Evolutionary conservation across 306 rosid species (phyloP), one percentile per base, ranked within the genome.

Genomic region (Geum urbanum): DNA sequence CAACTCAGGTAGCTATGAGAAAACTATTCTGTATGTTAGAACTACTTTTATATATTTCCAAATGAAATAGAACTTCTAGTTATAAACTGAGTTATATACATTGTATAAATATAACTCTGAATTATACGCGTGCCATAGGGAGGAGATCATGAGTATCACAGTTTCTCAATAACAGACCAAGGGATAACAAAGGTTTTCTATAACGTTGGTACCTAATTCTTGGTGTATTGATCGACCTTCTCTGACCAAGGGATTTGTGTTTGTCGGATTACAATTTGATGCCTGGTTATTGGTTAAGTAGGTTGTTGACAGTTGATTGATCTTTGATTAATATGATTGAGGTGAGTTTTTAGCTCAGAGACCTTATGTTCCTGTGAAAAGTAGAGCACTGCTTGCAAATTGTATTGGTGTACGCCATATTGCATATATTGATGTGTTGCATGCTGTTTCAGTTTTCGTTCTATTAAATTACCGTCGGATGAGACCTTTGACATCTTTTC

Each of bases 161-260:
- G 86, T 87, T 65, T 82, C 88, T 78, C 87, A 79, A 80, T 81
- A 84, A 71, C 88, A 95, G n/a, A 79, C 85, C 0, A 86, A 64
- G 96, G 96, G 67, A 3, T 54, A 49, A 87, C 91, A 41, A 90
- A 87, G 79, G 88, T 90, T 44, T 82, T 16, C 43, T 90, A 90
- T 84, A 84, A 78, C 63, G 76, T 85, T 10, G 85, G 77, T 57
- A 60, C 86, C 35, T 79, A 76, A 51, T 15, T 51, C 19, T 15
- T 6, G 19, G 8, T 16, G 22, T 51, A 51, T 18, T 9, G 3
- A n/a, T n/a, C n/a, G n/a, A n/a, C n/a, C 3, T 9, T 15, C 22
- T 51, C 16, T 51, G 55, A 51, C 52, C n/a, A n/a, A n/a, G n/a
- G n/a, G n/a, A n/a, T n/a, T n/a, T n/a, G n/a, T n/a, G 53, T 49